Evolutionary conservation across 768 basidiomycete genomes (phyloP).

Genomic region (Daedaleopsis sinensis): DNA sequence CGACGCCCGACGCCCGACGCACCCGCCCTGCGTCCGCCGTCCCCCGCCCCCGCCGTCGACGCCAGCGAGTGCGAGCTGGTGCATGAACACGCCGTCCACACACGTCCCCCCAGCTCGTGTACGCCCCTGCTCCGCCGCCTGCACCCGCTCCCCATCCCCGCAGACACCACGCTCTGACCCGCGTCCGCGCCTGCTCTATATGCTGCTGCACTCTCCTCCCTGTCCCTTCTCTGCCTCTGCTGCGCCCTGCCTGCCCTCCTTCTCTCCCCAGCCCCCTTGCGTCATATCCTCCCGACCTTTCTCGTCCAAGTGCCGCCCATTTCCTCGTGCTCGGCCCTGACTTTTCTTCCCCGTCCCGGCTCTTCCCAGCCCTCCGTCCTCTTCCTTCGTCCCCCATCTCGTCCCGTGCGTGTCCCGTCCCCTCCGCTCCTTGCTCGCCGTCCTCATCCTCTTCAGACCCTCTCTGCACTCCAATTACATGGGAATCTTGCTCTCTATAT

Average conservation of each 20-base stretch:
- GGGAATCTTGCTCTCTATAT: conserved; percentile 34
- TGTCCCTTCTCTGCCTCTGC: conserved; percentile 15
- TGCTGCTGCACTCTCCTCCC: conserved; percentile 22
- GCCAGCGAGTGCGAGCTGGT: conserved; percentile 39
- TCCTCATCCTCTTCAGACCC: conserved; percentile 8
- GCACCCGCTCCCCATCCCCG: neutral
- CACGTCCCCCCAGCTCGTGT: conserved; percentile 9
- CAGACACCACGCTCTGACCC: conserved; percentile 5
- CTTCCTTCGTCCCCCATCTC: conserved; percentile 19
- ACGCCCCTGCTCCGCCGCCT: neutral
- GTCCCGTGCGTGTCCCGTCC: conserved; percentile 12
- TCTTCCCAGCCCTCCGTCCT: conserved; percentile 16
- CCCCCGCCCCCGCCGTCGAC: conserved; percentile 36
- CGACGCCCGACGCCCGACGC: neutral
- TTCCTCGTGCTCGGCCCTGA: conserved; percentile 26
- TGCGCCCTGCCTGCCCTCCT: conserved; percentile 16
- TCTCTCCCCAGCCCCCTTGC: conserved; percentile 14
- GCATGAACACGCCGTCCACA: conserved; percentile 3
- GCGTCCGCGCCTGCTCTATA: conserved; percentile 19
- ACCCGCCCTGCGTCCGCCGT: conserved; percentile 39
- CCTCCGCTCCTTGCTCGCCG: conserved; percentile 8
- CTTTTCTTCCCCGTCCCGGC: conserved; percentile 14
- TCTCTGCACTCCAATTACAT: conserved; percentile 22
- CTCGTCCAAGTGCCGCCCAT: conserved; percentile 9
- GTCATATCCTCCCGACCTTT: conserved; percentile 11